phyloP scores from a whole-genome alignment of 192 early-diverging fungal species.

The Backusella parvicylindrica region DNA sequence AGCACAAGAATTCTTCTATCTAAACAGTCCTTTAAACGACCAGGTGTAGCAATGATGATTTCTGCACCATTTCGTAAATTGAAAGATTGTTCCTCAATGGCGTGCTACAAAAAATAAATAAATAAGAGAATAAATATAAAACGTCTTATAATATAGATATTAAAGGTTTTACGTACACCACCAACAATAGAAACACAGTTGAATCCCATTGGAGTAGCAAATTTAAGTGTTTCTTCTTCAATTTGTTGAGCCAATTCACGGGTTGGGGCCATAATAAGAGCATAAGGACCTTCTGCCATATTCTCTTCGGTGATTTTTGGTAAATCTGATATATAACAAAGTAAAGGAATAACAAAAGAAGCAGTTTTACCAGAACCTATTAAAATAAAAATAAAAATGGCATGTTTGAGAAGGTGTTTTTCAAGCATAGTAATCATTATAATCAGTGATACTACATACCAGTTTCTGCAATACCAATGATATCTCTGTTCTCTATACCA shows the following conservation, averaged over 20 bases:
- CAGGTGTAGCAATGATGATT: constrained; percentile 97
- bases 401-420: no score
- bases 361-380: constrained; percentile 92
- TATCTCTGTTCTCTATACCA: constrained; percentile 85
- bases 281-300: constrained; percentile 85
- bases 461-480: constrained; percentile 88
- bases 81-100: constrained; percentile 85
- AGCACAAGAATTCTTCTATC: constrained; percentile 88
- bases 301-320: constrained; percentile 78
- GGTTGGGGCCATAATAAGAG: constrained; percentile 92
- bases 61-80: constrained; percentile 89
- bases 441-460: constrained; percentile 49
- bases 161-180: constrained; percentile 52
- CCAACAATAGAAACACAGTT: constrained; percentile 82
- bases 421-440: no score
- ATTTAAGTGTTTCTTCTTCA: constrained; percentile 90
- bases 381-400: no score
- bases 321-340: constrained; percentile 80
- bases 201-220: constrained; percentile 81
- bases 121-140: no score
- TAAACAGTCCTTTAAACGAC: constrained; percentile 89
- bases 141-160: no score
- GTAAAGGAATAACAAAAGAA: constrained; percentile 94
- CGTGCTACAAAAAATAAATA: constrained; percentile 59
- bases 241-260: constrained; percentile 98